These are phyloP conservation scores for Bertia moriformis DNA, from an alignment of 2,329 filamentous ascomycete species.

Conservation along the genomic window DNA sequence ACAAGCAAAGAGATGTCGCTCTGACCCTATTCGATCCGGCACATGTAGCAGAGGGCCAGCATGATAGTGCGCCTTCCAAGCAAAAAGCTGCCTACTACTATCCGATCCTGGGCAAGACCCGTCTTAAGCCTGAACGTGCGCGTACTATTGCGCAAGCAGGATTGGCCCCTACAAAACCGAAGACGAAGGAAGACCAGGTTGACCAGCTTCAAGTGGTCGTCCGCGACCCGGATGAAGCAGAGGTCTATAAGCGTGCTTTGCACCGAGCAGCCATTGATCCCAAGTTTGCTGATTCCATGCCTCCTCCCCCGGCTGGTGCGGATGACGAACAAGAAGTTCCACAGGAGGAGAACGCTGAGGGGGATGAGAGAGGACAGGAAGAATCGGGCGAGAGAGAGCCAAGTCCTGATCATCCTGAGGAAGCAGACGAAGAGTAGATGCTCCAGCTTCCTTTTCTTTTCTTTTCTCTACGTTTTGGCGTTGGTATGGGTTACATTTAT, in stretches of 20 bases:
- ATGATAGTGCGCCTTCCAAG: no score
- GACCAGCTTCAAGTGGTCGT: slow-evolving; percentile 35
- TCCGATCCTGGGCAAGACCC: slow-evolving; percentile 39
- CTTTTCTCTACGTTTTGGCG: no score
- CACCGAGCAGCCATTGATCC: slow-evolving; percentile 28
- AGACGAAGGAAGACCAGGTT: slow-evolving; percentile 26
- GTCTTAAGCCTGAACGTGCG: slow-evolving; percentile 31
- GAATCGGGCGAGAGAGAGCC: no score
- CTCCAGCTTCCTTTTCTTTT: no score
- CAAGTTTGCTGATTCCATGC: slow-evolving; percentile 5
- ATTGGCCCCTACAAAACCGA: slow-evolving; percentile 17
- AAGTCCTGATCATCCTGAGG: no score
- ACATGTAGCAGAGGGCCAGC: slow-evolving; percentile 25
- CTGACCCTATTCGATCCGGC: slow-evolving; percentile 39
- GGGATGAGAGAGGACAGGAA: no score
- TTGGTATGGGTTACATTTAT: no score
- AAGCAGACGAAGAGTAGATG: no score
- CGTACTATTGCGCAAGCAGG: slow-evolving; percentile 24
- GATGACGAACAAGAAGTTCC: neutral
- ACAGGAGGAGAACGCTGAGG: neutral
- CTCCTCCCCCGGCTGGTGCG: neutral
- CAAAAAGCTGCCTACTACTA: slow-evolving; percentile 47
- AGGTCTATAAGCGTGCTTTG: slow-evolving; percentile 27
- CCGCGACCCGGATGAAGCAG: slow-evolving; percentile 30
- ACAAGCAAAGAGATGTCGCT: slow-evolving; percentile 40